A percentile compares a stretch with the other conserved stretches of the same genome.
These are phyloP conservation scores for Saccharum spontaneum DNA, from an alignment of 176 grass and related monocot species.

Conservation along the genomic window DNA sequence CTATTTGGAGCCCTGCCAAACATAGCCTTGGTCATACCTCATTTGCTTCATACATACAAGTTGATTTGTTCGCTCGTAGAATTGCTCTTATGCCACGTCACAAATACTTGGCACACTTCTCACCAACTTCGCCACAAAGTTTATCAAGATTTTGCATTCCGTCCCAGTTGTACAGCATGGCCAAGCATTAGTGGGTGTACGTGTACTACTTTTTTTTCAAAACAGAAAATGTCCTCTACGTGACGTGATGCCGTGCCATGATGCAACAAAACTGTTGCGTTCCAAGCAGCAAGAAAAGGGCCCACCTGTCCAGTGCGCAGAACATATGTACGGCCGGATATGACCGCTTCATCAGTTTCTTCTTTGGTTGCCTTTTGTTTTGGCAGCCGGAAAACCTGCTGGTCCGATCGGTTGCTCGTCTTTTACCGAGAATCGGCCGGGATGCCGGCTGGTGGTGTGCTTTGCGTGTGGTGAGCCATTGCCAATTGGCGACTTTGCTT, in stretches of 20 bases:
- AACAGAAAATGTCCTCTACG: background rate
- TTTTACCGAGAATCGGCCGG: background rate
- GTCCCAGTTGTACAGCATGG: background rate
- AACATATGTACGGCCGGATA: background rate
- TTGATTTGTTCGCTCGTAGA: background rate
- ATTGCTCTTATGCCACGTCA: background rate
- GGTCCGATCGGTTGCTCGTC: background rate
- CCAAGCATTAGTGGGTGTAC: background rate
- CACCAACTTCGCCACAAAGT: background rate
- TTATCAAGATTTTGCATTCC: background rate
- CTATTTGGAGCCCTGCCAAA: too few species aligned
- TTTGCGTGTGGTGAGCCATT: background rate
- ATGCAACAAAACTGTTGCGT: background rate
- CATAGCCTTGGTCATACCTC: too few species aligned
- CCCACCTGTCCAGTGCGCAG: background rate
- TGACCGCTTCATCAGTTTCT: background rate
- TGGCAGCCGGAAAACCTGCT: background rate
- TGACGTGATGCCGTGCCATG: background rate
- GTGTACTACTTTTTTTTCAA: background rate
- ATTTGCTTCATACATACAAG: background rate
- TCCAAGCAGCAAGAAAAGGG: background rate
- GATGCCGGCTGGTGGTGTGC: background rate
- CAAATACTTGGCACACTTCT: background rate
- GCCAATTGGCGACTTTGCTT: background rate
- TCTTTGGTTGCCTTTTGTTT: background rate